Base-by-base conservation (phyloP, 257 asterid species). In the Nicotiana knightiana region DNA sequence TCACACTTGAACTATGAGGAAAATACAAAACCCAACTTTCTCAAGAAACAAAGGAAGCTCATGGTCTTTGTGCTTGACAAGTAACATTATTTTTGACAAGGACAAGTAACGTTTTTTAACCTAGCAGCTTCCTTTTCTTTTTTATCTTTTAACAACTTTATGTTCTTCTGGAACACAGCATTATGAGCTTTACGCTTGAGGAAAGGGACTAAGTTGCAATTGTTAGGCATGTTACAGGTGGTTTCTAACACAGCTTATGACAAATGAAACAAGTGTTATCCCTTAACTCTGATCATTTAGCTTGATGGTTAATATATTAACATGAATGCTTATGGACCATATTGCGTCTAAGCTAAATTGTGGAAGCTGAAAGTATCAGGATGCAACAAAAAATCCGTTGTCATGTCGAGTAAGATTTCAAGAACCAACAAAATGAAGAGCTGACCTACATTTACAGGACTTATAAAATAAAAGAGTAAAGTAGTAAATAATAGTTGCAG, bases 371-470 rank as follows among this genome's bases (percentile, higher is more conserved):
- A 53, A 53, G 58, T 53, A 53, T 15, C 11, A 53, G 18, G 58
- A 53, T 53, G 58, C 58, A 3, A 53, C 58, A 53, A 12, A 53
- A 53, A 53, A 53, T 15, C 11, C 18, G 6, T 53, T 13, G 58
- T 32, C 35, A 32, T 13, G 58, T 53, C 6, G 18, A 53, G 58
- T 53, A 53, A 3, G 18, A 53, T 53, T 53, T 53, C 59, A 73
- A 26, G 79, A 73, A 73, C 79, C 39, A 26, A 73, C 48, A 0
- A 11, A 24, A 73, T 48, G 59, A 73, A 73, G 39, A 24, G 79
- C 48, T 73, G 79, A 48, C 79, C 18, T 73, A 73, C 24, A 46
- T 73, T 48, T 73, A 71, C 61, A 48, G 62, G 54, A 73, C 79
- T 73, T 15, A 13, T 24, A 21, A 48, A 71, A 73, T 43, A 46